Evolutionary conservation across 306 rosid genomes (phyloP).

Genomic region (Casuarina cunninghamiana): DNA sequence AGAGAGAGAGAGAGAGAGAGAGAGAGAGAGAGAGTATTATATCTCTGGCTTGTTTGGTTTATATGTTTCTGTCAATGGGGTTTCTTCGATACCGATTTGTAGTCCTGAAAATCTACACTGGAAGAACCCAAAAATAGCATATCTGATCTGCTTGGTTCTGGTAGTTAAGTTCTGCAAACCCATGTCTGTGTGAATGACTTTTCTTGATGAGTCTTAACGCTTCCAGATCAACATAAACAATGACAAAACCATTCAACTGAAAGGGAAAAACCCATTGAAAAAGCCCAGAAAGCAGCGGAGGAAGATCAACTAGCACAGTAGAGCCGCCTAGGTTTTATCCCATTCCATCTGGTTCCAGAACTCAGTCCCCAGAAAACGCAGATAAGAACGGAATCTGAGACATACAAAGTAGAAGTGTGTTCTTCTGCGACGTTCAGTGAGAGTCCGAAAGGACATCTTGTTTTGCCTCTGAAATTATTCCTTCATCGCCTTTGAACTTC

Average conservation of each 20-base stretch:
- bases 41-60: not conserved
- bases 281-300: not conserved
- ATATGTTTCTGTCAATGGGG: not conserved
- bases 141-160: not conserved
- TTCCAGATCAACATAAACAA: not conserved
- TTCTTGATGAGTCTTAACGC: not conserved
- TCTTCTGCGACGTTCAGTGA: constrained; percentile 48
- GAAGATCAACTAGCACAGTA: not conserved
- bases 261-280: not conserved
- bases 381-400: constrained; percentile 59
- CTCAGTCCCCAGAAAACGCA: constrained; percentile 4
- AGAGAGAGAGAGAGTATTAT: not conserved
- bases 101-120: not conserved
- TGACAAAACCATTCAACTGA: not conserved
- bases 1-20: no score
- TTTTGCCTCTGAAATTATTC: constrained; percentile 44
- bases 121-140: not conserved
- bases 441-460: constrained; percentile 38
- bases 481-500: constrained; percentile 44
- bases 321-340: constrained; percentile 35
- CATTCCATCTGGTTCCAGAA: constrained; percentile 25
- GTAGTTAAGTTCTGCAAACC: not conserved
- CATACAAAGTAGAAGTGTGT: constrained; percentile 45
- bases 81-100: no score
- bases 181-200: not conserved